A percentile compares a stretch with the other conserved stretches of the same genome.
Evolutionary conservation across 2,329 filamentous ascomycete genomes (phyloP).

Genomic region (Aureobasidium namibiae): DNA sequence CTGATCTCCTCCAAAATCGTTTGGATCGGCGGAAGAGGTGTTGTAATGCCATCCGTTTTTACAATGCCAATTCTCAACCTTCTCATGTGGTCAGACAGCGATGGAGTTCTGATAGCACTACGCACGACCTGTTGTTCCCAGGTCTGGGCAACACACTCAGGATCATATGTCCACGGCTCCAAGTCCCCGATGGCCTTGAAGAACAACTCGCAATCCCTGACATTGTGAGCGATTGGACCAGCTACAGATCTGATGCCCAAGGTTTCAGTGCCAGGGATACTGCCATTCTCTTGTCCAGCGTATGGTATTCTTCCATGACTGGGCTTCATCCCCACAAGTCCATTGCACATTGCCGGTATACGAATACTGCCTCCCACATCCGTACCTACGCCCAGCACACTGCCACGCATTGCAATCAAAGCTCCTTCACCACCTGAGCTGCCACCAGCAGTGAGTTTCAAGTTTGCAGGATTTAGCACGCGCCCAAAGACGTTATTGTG

Average conservation of each 20-base stretch:
- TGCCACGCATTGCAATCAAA: constrained; percentile 41
- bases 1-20: constrained; percentile 40
- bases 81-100: not conserved
- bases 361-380: constrained; percentile 48
- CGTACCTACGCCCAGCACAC: constrained; percentile 44
- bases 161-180: constrained; percentile 43
- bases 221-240: constrained; percentile 38
- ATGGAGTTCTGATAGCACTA: not conserved
- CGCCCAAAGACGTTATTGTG: constrained; percentile 45
- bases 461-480: constrained; percentile 42
- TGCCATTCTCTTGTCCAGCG: constrained; percentile 43
- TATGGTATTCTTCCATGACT: constrained; percentile 42
- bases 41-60: constrained; percentile 41
- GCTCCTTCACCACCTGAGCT: constrained; percentile 47
- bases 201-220: constrained; percentile 46
- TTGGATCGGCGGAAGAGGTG: constrained; percentile 44
- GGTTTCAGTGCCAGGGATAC: constrained; percentile 40
- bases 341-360: constrained; percentile 43
- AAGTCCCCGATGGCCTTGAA: constrained; percentile 46
- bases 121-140: constrained; percentile 27
- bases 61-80: constrained; percentile 40
- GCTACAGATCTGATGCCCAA: constrained; percentile 35
- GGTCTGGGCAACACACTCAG: constrained; percentile 32
- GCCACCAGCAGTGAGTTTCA: constrained; percentile 42
- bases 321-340: constrained; percentile 40